Base-by-base conservation (phyloP, 805 yeast species). In the Wickerhamomyces sydowiorum region DNA sequence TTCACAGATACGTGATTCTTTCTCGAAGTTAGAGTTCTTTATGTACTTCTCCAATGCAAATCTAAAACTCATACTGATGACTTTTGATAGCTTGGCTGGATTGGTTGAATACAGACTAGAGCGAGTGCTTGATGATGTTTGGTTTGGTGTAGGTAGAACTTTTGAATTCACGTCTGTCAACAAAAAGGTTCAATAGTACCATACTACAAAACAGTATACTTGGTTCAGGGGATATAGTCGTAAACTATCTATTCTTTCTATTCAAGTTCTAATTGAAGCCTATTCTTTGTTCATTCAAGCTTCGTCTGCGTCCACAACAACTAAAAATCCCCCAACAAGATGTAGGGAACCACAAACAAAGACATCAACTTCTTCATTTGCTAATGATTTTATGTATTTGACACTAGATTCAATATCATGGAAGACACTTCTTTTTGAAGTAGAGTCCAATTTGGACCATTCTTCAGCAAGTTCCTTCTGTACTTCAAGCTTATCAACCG, bases 291-390 rank as follows among this genome's bases (percentile, higher is more conserved):
- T n/a, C n/a, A 29, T 32, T 20, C 23, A 30, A 17, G 33, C 33
- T 9, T 32, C 35, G 7, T 32, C 35, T 14, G 62, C 70, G 40
- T 91, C 96, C 34, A 88, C 65, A 6, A 90, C 96, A 3, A 88
- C 89, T 30, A 93, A 64, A 43, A 93, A 75, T 0, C 98, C 99
- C 15, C 99, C 99, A 10, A 93, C 96, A 43, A 95, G 68, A 60
- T 91, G 96, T 49, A 93, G 69, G 5, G 97, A 89, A 1, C 99
- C 99, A 45, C 95, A 85, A 0, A 89, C 97, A 65, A 89, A 84
- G 2, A 88, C 95, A 48, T 88, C 89, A 19, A 78, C 63, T 7
- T 58, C 60, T 6, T 51, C 47, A 22, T 46, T 40, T 14, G 39
- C 29, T 29, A 50, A 25, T 39, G 40, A 36, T 54, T 74, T 72